Evolutionary conservation across 768 basidiomycete species (phyloP).

Genomic region (Albatrellus ellisii): DNA sequence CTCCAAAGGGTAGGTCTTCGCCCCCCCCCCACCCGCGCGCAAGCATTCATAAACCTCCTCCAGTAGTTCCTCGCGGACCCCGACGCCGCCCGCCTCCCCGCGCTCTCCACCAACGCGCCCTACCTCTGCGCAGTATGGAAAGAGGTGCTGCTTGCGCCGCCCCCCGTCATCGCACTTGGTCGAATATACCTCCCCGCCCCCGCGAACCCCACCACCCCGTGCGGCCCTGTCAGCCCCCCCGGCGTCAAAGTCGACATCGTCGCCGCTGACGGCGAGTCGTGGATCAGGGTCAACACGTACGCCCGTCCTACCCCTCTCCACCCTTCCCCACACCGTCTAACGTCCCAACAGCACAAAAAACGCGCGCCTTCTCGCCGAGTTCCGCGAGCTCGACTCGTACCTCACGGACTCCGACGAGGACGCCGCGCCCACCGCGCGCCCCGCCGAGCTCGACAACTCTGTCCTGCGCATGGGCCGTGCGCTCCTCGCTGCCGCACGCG

Average conservation of each 20-base stretch:
- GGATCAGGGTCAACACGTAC: slow-evolving; percentile 85
- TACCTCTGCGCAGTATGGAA: slow-evolving; percentile 77
- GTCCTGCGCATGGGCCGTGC: slow-evolving; percentile 57
- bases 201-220: slow-evolving; percentile 5
- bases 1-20: slow-evolving; percentile 24
- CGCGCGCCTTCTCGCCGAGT: slow-evolving; percentile 62
- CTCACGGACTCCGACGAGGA: slow-evolving; percentile 45
- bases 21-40: slow-evolving; percentile 6
- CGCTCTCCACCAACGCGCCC: slow-evolving; percentile 65
- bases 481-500: slow-evolving; percentile 49
- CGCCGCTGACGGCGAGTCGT: slow-evolving; percentile 55
- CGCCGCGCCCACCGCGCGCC: slow-evolving; percentile 10
- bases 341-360: slow-evolving; percentile 50
- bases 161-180: slow-evolving; percentile 45
- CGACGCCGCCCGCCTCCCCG: slow-evolving; percentile 28
- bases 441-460: slow-evolving; percentile 55
- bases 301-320: slow-evolving; percentile 19
- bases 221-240: slow-evolving; percentile 9
- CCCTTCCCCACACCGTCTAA: slow-evolving; percentile 3
- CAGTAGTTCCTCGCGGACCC: slow-evolving; percentile 55
- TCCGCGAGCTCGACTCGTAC: slow-evolving; percentile 78
- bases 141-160: slow-evolving; percentile 49
- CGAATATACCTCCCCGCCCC: slow-evolving; percentile 29
- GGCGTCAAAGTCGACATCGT: slow-evolving; percentile 71
- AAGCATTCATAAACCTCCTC: slow-evolving; percentile 3